phyloP scores from a whole-genome alignment of 768 basidiomycete species.

The Bullera alba region DNA sequence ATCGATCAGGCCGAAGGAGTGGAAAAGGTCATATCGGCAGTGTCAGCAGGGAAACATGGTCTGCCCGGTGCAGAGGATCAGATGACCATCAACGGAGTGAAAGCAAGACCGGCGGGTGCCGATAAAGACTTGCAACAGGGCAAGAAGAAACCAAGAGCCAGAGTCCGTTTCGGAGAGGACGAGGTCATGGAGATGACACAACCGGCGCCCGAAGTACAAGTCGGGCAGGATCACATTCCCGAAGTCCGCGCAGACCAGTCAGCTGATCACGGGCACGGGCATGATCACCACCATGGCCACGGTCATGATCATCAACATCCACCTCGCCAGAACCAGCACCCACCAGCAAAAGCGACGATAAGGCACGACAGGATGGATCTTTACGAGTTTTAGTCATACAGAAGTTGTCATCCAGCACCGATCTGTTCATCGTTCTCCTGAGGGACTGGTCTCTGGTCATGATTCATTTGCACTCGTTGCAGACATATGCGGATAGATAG shows the following conservation, averaged over 20 bases:
- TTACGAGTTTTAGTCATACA: conserved; percentile 47
- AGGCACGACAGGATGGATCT: conserved; percentile 45
- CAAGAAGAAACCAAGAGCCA: conserved; percentile 23
- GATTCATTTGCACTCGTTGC: no score
- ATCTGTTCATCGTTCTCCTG: no score
- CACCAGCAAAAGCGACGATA: conserved; percentile 8
- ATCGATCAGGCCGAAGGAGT: background rate
- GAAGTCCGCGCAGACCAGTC: background rate
- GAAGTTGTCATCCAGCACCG: no score
- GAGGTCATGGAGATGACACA: conserved; percentile 13
- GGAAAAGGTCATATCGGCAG: background rate
- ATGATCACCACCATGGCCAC: conserved; percentile 2
- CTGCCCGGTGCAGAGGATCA: background rate
- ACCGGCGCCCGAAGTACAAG: background rate
- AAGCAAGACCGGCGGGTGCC: conserved; percentile 4
- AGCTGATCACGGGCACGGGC: background rate
- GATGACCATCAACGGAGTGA: conserved; percentile 1
- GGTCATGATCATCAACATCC: conserved; percentile 12
- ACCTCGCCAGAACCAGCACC: conserved; percentile 10
- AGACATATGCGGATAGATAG: no score
- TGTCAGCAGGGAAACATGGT: background rate
- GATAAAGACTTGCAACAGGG: conserved; percentile 5
- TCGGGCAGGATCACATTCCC: background rate
- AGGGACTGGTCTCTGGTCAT: no score
- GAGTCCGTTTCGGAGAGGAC: conserved; percentile 36